Evolutionary conservation across 495 filamentous ascomycete species (phyloP).

Genomic region (Hypoxylon intermedium): DNA sequence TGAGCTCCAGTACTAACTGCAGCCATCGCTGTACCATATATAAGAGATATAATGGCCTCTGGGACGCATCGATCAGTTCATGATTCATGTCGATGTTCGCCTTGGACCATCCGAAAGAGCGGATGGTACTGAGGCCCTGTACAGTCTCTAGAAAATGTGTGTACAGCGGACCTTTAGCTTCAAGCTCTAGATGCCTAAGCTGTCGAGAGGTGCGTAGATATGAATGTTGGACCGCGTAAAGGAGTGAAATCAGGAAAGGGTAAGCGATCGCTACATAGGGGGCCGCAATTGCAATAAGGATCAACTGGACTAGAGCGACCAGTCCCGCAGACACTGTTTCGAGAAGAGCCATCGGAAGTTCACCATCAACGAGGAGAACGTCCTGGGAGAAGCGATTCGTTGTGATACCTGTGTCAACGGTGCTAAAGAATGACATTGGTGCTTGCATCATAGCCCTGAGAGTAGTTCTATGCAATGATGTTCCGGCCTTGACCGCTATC

Average conservation of each 20-base stretch:
- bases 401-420: constrained; percentile 51
- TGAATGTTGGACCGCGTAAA: constrained; percentile 63
- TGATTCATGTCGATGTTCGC: constrained; percentile 57
- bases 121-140: constrained; percentile 58
- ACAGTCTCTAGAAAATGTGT: constrained; percentile 63
- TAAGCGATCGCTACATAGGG: constrained; percentile 40
- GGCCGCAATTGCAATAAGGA: constrained; percentile 42
- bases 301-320: constrained; percentile 37
- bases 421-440: constrained; percentile 49
- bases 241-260: constrained; percentile 34
- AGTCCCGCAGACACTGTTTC: constrained; percentile 28
- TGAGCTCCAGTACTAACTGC: constrained; percentile 56
- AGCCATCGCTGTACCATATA: constrained; percentile 65
- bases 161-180: constrained; percentile 56
- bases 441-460: constrained; percentile 36
- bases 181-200: constrained; percentile 64
- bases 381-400: constrained; percentile 58
- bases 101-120: constrained; percentile 56
- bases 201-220: constrained; percentile 70
- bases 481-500: too few species aligned
- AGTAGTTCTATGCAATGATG: constrained; percentile 38
- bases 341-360: constrained; percentile 23
- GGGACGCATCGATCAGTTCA: constrained; percentile 60
- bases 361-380: constrained; percentile 52
- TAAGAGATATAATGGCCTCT: constrained; percentile 66